Percentiles rank a stretch among this genome's conserved stretches.
Evolutionary conservation across 140 eudicot genomes (phyloP).

Genomic region (Anethum foeniculum): DNA sequence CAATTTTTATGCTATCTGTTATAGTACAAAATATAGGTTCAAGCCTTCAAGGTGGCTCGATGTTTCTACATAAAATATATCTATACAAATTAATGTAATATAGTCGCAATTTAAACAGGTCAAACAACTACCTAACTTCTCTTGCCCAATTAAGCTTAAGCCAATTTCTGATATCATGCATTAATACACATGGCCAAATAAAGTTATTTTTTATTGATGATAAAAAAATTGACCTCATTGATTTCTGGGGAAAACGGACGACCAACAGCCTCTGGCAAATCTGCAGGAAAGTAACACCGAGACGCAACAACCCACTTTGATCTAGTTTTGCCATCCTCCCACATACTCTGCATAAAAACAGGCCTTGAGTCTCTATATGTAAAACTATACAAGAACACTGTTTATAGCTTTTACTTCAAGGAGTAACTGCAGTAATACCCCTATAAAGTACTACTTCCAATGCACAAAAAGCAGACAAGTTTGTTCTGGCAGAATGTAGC

Average conservation of each 20-base stretch:
- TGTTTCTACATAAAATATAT: not conserved
- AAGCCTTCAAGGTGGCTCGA: not conserved
- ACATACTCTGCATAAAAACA: constrained; percentile 4
- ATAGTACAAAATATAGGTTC: not conserved
- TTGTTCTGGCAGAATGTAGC: not conserved
- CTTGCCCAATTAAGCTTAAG: not conserved
- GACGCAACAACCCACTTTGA: constrained; percentile 15
- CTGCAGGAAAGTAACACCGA: constrained; percentile 9
- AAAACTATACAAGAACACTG: not conserved
- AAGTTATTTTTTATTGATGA: not conserved
- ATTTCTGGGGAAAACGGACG: constrained; percentile 11
- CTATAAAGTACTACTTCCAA: not conserved
- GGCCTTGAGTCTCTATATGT: constrained; percentile 1
- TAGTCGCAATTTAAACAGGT: not conserved
- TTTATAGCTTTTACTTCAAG: not conserved
- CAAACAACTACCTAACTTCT: not conserved
- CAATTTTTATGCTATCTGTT: not conserved
- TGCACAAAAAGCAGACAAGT: not conserved
- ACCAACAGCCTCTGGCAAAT: constrained; percentile 10
- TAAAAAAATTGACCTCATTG: not conserved
- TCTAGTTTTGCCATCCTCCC: constrained; percentile 15
- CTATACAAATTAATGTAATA: not conserved
- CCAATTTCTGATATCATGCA: not conserved
- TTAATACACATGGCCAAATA: not conserved
- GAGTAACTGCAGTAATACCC: not conserved